A percentile compares a stretch with the other conserved stretches of the same genome.
These are phyloP conservation scores for Quercus agrifolia DNA, from an alignment of 306 rosid species.

Conservation along the genomic window DNA sequence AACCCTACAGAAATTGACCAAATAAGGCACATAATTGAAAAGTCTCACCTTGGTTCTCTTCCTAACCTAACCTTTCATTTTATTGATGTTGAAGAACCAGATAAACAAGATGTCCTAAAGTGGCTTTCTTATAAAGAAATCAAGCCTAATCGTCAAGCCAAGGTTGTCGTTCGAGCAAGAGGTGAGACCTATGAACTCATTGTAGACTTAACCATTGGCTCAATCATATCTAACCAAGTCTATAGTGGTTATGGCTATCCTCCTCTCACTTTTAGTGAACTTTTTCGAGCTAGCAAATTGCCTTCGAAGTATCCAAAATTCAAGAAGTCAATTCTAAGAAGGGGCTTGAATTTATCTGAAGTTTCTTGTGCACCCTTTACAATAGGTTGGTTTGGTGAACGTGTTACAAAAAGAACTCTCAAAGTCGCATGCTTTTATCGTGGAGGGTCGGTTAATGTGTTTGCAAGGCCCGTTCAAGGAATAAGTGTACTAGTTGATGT, in stretches of 20 bases:
- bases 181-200: slow-evolving; percentile 61
- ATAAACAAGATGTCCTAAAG: slow-evolving; percentile 56
- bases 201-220: slow-evolving; percentile 46
- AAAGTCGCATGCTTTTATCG: slow-evolving; percentile 62
- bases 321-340: slow-evolving; percentile 42
- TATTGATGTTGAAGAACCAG: slow-evolving; percentile 73
- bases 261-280: slow-evolving; percentile 63
- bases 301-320: slow-evolving; percentile 60
- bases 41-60: slow-evolving; percentile 53
- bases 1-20: slow-evolving; percentile 54
- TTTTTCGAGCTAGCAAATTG: slow-evolving; percentile 57
- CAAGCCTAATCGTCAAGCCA: slow-evolving; percentile 49
- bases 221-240: slow-evolving; percentile 49
- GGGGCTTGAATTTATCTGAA: slow-evolving; percentile 69
- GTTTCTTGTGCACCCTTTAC: slow-evolving; percentile 80
- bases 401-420: slow-evolving; percentile 51
- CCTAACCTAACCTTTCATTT: slow-evolving; percentile 68
- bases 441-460: slow-evolving; percentile 60
- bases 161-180: slow-evolving; percentile 58
- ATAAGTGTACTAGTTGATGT: slow-evolving; percentile 54
- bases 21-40: slow-evolving; percentile 45
- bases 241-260: slow-evolving; percentile 73
- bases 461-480: slow-evolving; percentile 83
- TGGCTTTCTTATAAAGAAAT: slow-evolving; percentile 48
- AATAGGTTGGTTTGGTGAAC: slow-evolving; percentile 77